A percentile compares a stretch with the other conserved stretches of the same genome.
Evolutionary conservation across 345 rosid genomes (phyloP).

Genomic region (Camelina laxa): DNA sequence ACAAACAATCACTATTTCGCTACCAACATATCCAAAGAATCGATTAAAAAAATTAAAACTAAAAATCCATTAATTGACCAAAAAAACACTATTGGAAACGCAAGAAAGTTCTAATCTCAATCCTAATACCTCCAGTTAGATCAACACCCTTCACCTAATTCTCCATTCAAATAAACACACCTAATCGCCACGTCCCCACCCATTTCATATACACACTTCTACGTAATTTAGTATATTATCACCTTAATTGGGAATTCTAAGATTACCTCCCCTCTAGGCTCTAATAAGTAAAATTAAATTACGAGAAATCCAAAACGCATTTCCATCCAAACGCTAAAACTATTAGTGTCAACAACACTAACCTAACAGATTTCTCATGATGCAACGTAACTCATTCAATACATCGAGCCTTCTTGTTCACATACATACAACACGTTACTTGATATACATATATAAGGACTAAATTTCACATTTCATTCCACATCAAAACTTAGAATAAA

Average conservation of each 20-base stretch:
- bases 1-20: not conserved
- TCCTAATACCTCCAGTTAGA: slow-evolving; percentile 26
- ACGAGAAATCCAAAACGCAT: slow-evolving; percentile 30
- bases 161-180: not conserved
- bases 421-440: slow-evolving; percentile 12
- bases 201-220: not conserved
- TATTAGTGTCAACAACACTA: slow-evolving; percentile 35
- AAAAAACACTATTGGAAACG: not conserved
- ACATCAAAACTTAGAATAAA: not conserved
- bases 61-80: slow-evolving; percentile 13
- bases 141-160: slow-evolving; percentile 42
- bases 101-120: slow-evolving; percentile 27
- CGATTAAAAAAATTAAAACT: not conserved
- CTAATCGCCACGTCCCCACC: slow-evolving; percentile 24
- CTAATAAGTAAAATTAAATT: not conserved
- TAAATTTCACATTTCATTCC: no score
- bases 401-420: slow-evolving; percentile 28
- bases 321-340: slow-evolving; percentile 33
- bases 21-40: slow-evolving; percentile 16
- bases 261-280: not conserved
- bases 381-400: slow-evolving; percentile 13
- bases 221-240: not conserved
- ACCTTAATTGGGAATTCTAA: not conserved
- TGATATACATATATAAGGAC: slow-evolving; percentile 18
- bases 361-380: slow-evolving; percentile 37